Base-by-base conservation (phyloP, 2,329 filamentous ascomycete genomes). In the Paecilomyces dactylethromorphus region DNA sequence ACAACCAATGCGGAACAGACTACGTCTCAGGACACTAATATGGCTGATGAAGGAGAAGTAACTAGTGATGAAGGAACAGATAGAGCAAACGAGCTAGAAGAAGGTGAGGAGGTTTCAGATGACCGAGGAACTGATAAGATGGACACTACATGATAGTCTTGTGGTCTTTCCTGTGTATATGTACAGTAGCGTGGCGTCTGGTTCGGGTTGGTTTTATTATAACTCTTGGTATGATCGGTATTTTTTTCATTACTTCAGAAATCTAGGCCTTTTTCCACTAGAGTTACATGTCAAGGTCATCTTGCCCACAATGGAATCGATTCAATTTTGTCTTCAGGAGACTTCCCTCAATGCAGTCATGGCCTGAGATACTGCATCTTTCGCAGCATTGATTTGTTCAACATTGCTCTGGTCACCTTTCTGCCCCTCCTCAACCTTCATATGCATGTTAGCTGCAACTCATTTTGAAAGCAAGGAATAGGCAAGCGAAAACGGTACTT, bases 111-210 rank as follows among this genome's bases (percentile, higher is more conserved):
- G 59, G 76, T 78, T 22, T 77, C 81, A 15, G 74, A 74, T 26
- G 76, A 78, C 50, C 76, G 70, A 39, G 70, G 68, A 31, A 79
- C 75, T 7, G 86, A 88, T 64, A 83, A 79, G 67, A 91, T 91
- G 88, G 88, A 91, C 77, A 90, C 77, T 53, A 78, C 77, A 13
- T 78, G 69, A 54, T 69, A 63, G 67, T 24, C 35, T n/a, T 45
- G 51, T 45, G 33, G 56, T 60, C 24, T 57, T 58, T 55, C 55
- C 72, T 67, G 15, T 55, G 54, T 15, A 35, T 57, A 32, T 24
- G 22, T 54, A 53, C 21, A 39, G 24, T 50, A 53, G 51, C 51
- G 29, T 58, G 60, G 54, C 55, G 60, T 61, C 22, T 58, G 55
- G 60, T 58, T 56, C 63, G 35, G 35, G 35, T 45, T n/a, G 39